Evolutionary conservation across 192 early-diverging fungal genomes (phyloP).

Genomic region (Coemansia sp.): DNA sequence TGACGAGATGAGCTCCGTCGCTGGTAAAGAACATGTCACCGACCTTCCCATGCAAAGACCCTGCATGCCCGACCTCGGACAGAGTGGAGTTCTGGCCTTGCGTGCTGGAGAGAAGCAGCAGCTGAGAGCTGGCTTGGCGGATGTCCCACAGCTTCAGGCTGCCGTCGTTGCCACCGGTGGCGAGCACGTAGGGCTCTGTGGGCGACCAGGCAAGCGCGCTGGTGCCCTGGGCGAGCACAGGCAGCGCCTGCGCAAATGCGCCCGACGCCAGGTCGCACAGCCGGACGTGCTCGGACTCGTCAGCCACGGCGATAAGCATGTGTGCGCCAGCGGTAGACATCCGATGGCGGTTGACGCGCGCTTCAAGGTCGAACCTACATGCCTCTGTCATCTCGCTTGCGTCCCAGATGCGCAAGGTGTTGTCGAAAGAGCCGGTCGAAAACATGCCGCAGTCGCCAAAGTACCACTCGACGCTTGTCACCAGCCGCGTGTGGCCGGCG

Average conservation of each 20-base stretch:
- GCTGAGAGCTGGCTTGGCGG: conserved; percentile 64
- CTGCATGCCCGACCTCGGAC: too few relatives aligned
- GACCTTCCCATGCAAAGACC: conserved; percentile 17
- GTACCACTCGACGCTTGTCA: conserved; percentile 78
- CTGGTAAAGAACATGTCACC: conserved; percentile 67
- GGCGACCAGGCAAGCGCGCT: conserved; percentile 74
- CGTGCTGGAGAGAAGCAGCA: conserved; percentile 22
- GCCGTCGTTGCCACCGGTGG: conserved; percentile 73
- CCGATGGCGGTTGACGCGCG: conserved; percentile 64
- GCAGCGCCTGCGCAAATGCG: conserved; percentile 34
- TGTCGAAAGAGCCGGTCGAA: conserved; percentile 73
- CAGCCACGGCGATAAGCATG: conserved; percentile 74
- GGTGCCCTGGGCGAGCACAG: conserved; percentile 61
- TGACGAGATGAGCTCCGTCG: conserved; percentile 60
- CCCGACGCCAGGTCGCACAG: conserved; percentile 69
- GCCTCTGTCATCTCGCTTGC: conserved; percentile 66
- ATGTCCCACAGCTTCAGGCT: conserved; percentile 82
- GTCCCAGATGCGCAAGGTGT: conserved; percentile 78
- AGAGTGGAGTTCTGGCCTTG: conserved; percentile 37
- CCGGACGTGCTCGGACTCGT: conserved; percentile 63
- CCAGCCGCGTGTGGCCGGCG: conserved; percentile 60
- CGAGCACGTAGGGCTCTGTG: conserved; percentile 63
- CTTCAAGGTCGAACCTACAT: conserved; percentile 66
- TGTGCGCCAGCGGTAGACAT: conserved; percentile 78
- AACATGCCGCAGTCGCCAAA: conserved; percentile 83